Base-by-base conservation (phyloP, 441 rosid genomes). In the Gossypium schwendimanii region DNA sequence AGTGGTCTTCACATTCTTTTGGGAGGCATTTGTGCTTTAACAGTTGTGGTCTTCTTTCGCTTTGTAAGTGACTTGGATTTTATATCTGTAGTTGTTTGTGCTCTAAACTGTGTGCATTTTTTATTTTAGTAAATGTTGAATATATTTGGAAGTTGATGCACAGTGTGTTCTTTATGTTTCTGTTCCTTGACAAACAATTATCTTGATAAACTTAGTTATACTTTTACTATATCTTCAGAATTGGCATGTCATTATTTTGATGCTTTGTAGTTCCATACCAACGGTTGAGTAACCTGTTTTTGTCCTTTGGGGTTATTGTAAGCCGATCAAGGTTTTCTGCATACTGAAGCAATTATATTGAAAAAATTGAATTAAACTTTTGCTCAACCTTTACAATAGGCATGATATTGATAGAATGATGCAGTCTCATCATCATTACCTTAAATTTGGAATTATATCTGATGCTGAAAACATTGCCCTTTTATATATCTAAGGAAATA, bases 1-100 rank as follows among this genome's bases (percentile, higher is more conserved):
- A 94, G 92, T 70, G 98, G 98, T 70, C 93, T 94, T 63, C 97
- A 94, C 75, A 88, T 94, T 74, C 97, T 94, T 54, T 84, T 92
- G 33, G 97, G 97, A 73, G 97, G 97, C 33, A 80, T 94, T 36
- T 94, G 98, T 76, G 98, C 97, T 71, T 76, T 94, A 71, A 88
- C 97, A 45, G 89, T 92, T 72, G 98, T 94, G 75, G 84, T 94
- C 86, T 84, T 89, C 90, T 94, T 94, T 80, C 96, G 98, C 78
- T 90, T 94, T 68, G 98, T 92, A 81, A 92, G 98, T 86, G 54
- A 59, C 28, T 55, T 60, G 14, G 58, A 44, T 52, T 2, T 18
- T 23, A 1, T 47, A 69, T 14, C 14, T 57, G 5, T 75, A 72
- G 26, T 47, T 69, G 17, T 71, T n/a, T 54, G 31, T 72, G 24